A percentile compares a stretch with the other conserved stretches of the same genome.
phyloP scores from a whole-genome alignment of 2,329 filamentous ascomycete species.

The Fusarium bulbicola region DNA sequence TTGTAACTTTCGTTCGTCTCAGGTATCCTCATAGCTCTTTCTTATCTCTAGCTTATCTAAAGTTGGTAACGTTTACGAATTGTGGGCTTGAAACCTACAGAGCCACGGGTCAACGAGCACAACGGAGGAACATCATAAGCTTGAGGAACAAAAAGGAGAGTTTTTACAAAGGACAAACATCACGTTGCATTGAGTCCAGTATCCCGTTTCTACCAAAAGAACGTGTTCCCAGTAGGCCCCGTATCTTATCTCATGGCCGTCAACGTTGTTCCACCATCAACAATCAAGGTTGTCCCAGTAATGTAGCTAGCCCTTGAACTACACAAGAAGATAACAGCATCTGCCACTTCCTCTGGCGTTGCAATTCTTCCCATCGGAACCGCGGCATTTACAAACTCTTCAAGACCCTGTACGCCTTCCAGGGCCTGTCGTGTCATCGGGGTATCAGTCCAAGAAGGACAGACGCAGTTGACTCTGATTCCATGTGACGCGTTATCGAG shows the following conservation, averaged over 20 bases:
- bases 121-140: background rate
- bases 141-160: fast-evolving
- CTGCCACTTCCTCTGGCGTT: background rate
- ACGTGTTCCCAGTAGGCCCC: fast-evolving
- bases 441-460: background rate
- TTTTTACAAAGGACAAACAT: fast-evolving
- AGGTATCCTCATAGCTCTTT: no score
- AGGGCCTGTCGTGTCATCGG: background rate
- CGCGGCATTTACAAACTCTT: background rate
- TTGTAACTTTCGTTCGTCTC: no score
- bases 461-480: background rate
- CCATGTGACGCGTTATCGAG: background rate
- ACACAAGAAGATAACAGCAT: background rate
- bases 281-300: background rate
- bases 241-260: background rate
- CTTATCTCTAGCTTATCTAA: no score
- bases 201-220: fast-evolving
- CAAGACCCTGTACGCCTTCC: background rate
- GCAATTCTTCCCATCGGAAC: background rate
- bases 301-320: background rate
- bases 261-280: background rate
- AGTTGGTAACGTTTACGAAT: background rate
- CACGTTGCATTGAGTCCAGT: fast-evolving
- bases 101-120: background rate
- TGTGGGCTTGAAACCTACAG: background rate